A percentile compares a stretch with the other conserved stretches of the same genome.
phyloP scores from a whole-genome alignment of 306 rosid species.

The Canavalia ensiformis region DNA sequence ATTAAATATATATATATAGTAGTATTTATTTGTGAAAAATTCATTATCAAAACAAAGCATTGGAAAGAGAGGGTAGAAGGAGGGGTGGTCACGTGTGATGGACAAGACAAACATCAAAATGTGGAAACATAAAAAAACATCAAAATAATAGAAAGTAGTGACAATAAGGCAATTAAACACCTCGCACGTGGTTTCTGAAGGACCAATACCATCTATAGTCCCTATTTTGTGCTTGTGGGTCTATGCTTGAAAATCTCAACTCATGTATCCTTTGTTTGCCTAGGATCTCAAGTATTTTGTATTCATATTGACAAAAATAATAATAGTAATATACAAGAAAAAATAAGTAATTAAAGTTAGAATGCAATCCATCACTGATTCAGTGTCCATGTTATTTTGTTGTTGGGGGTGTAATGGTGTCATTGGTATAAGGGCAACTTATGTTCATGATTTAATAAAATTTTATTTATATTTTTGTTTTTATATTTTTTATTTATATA shows the following conservation, averaged over 20 bases:
- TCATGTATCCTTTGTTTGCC: not conserved
- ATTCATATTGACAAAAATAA: not conserved
- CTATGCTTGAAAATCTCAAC: not conserved
- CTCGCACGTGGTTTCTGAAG: not conserved
- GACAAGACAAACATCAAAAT: not conserved
- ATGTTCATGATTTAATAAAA: too few species aligned
- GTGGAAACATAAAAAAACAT: not conserved
- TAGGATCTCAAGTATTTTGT: not conserved
- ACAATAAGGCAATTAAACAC: conserved; percentile 17
- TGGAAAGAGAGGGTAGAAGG: not conserved
- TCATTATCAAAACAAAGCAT: too few species aligned
- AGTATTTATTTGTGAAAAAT: too few species aligned
- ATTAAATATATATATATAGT: too few species aligned
- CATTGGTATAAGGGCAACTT: not conserved
- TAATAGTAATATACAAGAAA: not conserved
- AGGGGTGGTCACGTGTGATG: not conserved
- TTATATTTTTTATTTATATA: too few species aligned
- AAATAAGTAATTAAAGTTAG: not conserved
- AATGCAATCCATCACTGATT: conserved; percentile 1
- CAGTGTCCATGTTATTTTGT: not conserved
- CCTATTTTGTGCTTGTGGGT: conserved; percentile 10
- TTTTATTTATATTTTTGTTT: too few species aligned
- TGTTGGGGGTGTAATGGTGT: not conserved
- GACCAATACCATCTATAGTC: not conserved
- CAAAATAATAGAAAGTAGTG: not conserved